Evolutionary conservation across 2,329 filamentous ascomycete genomes (phyloP).

Genomic region (Clarireedia monteithiana): DNA sequence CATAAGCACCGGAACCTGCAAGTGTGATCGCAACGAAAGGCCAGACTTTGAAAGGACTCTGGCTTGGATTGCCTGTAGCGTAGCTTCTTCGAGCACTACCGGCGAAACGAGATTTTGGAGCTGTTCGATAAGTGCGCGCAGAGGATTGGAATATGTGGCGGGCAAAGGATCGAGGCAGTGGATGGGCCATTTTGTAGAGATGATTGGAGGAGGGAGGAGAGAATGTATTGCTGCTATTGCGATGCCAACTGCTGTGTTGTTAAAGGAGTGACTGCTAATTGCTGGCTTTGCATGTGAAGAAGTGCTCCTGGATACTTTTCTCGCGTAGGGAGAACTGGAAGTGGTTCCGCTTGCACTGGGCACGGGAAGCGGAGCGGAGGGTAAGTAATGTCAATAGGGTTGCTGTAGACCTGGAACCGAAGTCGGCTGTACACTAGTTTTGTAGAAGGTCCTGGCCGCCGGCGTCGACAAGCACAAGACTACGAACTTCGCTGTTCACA

Average conservation of each 20-base stretch:
- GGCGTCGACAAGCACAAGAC: too few relatives aligned
- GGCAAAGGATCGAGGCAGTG: conserved; percentile 20
- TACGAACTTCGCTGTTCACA: too few relatives aligned
- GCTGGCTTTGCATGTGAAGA: neutral
- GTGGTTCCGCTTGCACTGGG: too few relatives aligned
- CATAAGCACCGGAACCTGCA: conserved; percentile 41
- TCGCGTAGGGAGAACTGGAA: neutral
- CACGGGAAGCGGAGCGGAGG: too few relatives aligned
- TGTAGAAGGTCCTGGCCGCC: too few relatives aligned
- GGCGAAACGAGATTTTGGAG: conserved; percentile 12
- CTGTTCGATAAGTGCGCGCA: conserved; percentile 14
- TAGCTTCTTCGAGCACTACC: conserved; percentile 22
- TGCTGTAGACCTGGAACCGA: too few relatives aligned
- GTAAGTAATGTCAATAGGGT: too few relatives aligned
- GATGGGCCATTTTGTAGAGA: conserved; percentile 20
- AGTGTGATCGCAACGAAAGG: conserved; percentile 36
- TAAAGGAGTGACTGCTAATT: neutral
- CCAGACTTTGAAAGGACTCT: conserved; percentile 31
- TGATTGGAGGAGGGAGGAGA: neutral
- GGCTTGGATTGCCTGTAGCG: conserved; percentile 25
- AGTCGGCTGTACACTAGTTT: too few relatives aligned
- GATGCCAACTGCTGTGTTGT: neutral
- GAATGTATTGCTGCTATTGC: neutral
- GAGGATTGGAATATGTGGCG: conserved; percentile 21
- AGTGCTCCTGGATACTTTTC: neutral